Conservation (phyloP, 1,284 basidiomycete genomes). For the Ceratobasidium sp. region DNA sequence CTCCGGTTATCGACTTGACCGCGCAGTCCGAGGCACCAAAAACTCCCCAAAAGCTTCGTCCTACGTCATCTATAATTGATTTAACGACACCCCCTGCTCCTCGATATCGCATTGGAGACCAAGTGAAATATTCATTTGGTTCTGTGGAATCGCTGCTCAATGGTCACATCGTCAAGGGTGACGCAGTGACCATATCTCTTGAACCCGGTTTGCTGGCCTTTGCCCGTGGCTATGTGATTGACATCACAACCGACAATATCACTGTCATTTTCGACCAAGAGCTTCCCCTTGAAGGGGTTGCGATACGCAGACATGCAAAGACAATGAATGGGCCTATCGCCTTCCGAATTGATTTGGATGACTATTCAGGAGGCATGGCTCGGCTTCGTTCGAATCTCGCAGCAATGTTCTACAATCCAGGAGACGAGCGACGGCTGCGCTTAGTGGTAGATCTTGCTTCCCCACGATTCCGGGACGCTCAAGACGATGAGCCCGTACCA, state of each 20-base stretch:
- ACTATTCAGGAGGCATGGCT: constrained; percentile 85
- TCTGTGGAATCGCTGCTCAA: constrained; percentile 64
- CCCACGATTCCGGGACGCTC: constrained; percentile 63
- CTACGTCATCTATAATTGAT: constrained; percentile 55
- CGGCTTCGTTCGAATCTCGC: constrained; percentile 91
- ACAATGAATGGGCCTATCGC: constrained; percentile 47
- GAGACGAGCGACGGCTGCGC: constrained; percentile 66
- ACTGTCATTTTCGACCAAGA: constrained; percentile 83
- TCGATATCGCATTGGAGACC: constrained; percentile 38
- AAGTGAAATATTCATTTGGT: constrained; percentile 32
- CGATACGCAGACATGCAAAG: constrained; percentile 49
- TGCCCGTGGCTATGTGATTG: constrained; percentile 82
- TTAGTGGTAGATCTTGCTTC: constrained; percentile 82
- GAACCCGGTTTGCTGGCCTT: constrained; percentile 85
- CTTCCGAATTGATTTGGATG: constrained; percentile 95
- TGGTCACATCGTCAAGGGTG: constrained; percentile 79
- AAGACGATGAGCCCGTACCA: constrained; percentile 46
- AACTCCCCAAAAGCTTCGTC: background rate
- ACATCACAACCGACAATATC: constrained; percentile 69
- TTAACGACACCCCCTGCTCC: constrained; percentile 36
- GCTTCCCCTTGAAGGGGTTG: constrained; percentile 65
- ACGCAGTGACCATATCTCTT: constrained; percentile 82
- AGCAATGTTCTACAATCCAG: constrained; percentile 83
- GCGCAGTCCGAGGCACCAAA: constrained; percentile 5
- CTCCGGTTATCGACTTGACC: constrained; percentile 5